Percentiles rank a stretch among this genome's conserved stretches.
phyloP scores from a whole-genome alignment of 1,139 yeast genomes.

The Trichomonascaceae sp. region DNA sequence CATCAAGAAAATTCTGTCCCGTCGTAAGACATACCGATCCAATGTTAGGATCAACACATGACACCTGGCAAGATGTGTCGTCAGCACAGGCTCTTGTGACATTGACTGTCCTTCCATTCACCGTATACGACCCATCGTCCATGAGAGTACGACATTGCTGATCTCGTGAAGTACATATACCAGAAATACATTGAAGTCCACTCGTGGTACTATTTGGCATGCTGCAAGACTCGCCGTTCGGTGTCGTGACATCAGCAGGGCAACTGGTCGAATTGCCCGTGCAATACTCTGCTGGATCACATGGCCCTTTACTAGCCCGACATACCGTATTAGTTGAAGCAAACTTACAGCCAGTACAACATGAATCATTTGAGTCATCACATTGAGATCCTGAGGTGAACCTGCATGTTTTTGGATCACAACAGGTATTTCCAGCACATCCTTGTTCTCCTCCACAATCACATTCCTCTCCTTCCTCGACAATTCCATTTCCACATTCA shows the following conservation, averaged over 20 bases:
- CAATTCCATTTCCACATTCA: conserved; percentile 38
- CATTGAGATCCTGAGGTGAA: conserved; percentile 33
- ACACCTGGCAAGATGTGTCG: conserved; percentile 28
- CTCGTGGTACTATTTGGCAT: conserved; percentile 14
- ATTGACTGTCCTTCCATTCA: conserved; percentile 24
- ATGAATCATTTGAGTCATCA: conserved; percentile 33
- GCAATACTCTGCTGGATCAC: conserved; percentile 35
- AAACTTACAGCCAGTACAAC: conserved; percentile 33
- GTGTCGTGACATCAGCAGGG: conserved; percentile 27
- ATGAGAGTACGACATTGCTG: conserved; percentile 31
- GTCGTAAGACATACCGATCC: conserved; percentile 28
- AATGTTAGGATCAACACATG: conserved; percentile 28
- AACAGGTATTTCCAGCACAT: conserved; percentile 32
- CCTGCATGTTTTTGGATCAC: conserved; percentile 35
- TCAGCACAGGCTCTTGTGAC: conserved; percentile 30
- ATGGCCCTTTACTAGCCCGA: conserved; percentile 32
- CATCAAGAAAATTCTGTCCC: conserved; percentile 34
- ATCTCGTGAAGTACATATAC: conserved; percentile 36
- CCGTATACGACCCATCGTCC: conserved; percentile 25
- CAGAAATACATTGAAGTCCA: conserved; percentile 32
- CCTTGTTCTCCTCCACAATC: conserved; percentile 38
- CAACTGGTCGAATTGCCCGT: conserved; percentile 34
- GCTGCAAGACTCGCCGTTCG: conserved; percentile 30
- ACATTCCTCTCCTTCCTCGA: conserved; percentile 38
- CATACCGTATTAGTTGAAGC: conserved; percentile 29